phyloP scores from a whole-genome alignment of 2,329 filamentous ascomycete species.

The Penicillium sp. region DNA sequence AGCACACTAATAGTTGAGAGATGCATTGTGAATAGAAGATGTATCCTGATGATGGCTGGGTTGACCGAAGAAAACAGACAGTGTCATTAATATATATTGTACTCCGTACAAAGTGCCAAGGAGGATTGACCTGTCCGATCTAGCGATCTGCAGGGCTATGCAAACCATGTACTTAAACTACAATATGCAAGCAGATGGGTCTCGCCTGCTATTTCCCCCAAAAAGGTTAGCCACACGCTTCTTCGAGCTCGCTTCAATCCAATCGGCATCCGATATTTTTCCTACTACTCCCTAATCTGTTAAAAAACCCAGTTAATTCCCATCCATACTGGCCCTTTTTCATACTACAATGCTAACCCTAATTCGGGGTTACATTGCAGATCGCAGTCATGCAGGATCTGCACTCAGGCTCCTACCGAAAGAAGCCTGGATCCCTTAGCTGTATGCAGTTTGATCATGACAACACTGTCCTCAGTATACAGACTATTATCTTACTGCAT shows the following conservation, averaged over 20 bases:
- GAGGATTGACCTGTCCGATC: neutral
- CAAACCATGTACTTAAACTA: neutral
- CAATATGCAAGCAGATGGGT: neutral
- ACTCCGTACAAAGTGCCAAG: neutral
- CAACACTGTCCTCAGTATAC: no score
- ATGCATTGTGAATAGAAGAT: neutral
- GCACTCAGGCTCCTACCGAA: no score
- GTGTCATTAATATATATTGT: neutral
- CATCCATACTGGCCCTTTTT: no score
- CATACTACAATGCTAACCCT: no score
- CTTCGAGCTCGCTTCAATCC: slow-evolving; percentile 26
- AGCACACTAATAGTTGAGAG: neutral
- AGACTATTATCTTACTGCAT: no score
- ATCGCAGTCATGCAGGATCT: no score
- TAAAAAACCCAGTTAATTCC: no score
- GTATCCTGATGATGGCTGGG: no score
- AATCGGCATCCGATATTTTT: slow-evolving; percentile 22
- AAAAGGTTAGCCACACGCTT: slow-evolving; percentile 29
- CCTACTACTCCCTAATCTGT: slow-evolving; percentile 4
- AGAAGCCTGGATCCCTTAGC: no score
- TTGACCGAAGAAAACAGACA: neutral
- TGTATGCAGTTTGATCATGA: no score
- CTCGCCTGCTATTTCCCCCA: slow-evolving; percentile 18
- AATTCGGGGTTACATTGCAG: no score
- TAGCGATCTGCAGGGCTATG: neutral